These are phyloP conservation scores for Podospora australis DNA, from an alignment of 495 filamentous ascomycete species.

Conservation along the genomic window DNA sequence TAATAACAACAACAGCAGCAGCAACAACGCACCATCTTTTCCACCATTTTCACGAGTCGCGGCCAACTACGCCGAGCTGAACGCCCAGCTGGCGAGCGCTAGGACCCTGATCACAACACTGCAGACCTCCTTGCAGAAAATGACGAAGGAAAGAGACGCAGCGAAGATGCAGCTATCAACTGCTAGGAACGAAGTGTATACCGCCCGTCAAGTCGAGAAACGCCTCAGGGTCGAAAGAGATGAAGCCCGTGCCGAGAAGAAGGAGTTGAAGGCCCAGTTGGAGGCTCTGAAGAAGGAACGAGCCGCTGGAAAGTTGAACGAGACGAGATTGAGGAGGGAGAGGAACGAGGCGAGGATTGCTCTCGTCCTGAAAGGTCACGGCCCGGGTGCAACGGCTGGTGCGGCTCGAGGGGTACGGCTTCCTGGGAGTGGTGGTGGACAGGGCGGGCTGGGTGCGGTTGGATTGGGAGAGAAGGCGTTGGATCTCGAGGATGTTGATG, in stretches of 20 bases:
- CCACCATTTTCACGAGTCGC: background rate
- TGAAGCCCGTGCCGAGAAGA: constrained; percentile 16
- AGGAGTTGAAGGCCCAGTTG: constrained; percentile 10
- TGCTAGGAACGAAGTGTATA: constrained; percentile 24
- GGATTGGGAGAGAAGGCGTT: background rate
- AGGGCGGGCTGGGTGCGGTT: background rate
- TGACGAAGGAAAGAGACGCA: constrained; percentile 16
- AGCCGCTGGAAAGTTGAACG: constrained; percentile 1
- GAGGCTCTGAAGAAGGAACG: constrained; percentile 12
- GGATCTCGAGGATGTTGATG: background rate
- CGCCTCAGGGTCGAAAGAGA: constrained; percentile 22
- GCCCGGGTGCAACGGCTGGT: background rate
- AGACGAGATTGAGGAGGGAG: constrained; percentile 20
- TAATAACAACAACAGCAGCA: background rate
- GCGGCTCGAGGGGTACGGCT: background rate
- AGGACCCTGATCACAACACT: background rate
- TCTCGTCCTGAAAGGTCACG: background rate
- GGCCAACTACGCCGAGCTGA: no score
- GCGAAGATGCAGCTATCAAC: constrained; percentile 17
- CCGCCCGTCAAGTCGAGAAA: constrained; percentile 19
- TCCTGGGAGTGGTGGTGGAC: background rate
- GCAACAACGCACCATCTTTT: background rate
- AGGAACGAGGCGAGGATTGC: constrained; percentile 19
- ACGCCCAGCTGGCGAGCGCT: background rate
- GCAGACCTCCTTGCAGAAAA: constrained; percentile 4